Base-by-base conservation (phyloP, 225 moss, liverwort and hornwort genomes). In the Ulota crispa region DNA sequence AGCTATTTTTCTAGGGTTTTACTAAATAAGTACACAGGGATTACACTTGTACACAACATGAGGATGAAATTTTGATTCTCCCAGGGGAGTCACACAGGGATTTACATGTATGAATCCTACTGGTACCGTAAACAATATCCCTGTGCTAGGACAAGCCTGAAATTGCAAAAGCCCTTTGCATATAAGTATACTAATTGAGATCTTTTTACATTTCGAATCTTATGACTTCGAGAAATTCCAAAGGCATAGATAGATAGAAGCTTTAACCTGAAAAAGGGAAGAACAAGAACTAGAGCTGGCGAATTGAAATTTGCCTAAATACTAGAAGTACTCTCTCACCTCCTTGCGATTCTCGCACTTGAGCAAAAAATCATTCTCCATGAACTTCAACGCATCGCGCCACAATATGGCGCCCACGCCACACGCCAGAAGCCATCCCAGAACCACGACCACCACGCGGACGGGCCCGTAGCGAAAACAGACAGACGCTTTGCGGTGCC, bases 321-420 rank as follows among this genome's bases (percentile, higher is more conserved):
- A 47, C 18, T 32, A 41, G 24, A 1, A 37, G 20, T 27, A 0
- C 27, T 56, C 27, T 56, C 78, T 52, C 54, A 94, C 95, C 92
- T 95, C 88, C 45, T 85, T 82, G 13, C 91, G 86, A 68, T 93
- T 93, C 55, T 74, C 50, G 74, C 95, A 95, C 80, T 89, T 93
- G 26, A 95, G 88, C n/a, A 70, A 30, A 24, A 90, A 90, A 76
- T 92, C 83, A n/a, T 88, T 86, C 72, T 91, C 72, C 80, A 86
- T 80, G 75, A 88, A 89, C 66, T 89, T 50, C 15, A 92, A 9
- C 15, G 89, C 74, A 62, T 82, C 85, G 68, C 64, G 78, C 89
- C 89, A 95, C 47, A 95, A 79, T 62, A 91, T 16, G 4, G 34
- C 80, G 6, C 91, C 93, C 16, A 95, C 87, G 47, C 88, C 88